Base-by-base conservation (phyloP, 148 eudicot species). In the Camellia japonica region DNA sequence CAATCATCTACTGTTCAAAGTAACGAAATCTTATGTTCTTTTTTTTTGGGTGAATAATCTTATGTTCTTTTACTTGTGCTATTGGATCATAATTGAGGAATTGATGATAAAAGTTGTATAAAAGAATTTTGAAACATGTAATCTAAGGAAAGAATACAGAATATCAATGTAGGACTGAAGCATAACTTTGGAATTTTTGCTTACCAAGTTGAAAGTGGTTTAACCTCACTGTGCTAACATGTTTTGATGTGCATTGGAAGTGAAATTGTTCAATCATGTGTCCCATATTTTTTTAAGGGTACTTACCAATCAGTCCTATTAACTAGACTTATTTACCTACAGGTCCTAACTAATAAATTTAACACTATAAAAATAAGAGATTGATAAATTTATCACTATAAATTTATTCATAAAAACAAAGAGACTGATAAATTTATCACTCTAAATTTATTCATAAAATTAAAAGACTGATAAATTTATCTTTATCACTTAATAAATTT, bases 1-100 rank as follows among this genome's bases (percentile, higher is more conserved):
- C 11, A 96, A 96, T 82, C 99, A 96, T 86, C 89, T 96, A 19
- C 88, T 96, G 46, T 96, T 96, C 88, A 93, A 96, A 86, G 99
- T 96, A 81, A 87, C 87, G 69, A 69, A 51, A 19, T 7, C 20
- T 41, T 65, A 30, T 23, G 55, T 77, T 38, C 44, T 23, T 61
- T 4, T 46, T 6, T 5, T 54, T 79, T 73, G 38, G 38, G 38
- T 30, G 38, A 30, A 30, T 30, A 51, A 19, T 7, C 20, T 41
- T 65, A 30, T 23, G 55, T 77, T 38, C 44, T 23, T 61, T 4
- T 46, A 30, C 38, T 6, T 5, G 46, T 49, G 0, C 52, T 7
- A 7, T 49, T 49, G 52, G 61, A 64, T 14, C 59, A 30, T 64
- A 73, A 55, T 52, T 54, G 18, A 71, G 74, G 54, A 71, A 71